These are phyloP conservation scores for Pleurotus salmoneostramineus DNA, from an alignment of 768 basidiomycete genomes.

Conservation along the genomic window DNA sequence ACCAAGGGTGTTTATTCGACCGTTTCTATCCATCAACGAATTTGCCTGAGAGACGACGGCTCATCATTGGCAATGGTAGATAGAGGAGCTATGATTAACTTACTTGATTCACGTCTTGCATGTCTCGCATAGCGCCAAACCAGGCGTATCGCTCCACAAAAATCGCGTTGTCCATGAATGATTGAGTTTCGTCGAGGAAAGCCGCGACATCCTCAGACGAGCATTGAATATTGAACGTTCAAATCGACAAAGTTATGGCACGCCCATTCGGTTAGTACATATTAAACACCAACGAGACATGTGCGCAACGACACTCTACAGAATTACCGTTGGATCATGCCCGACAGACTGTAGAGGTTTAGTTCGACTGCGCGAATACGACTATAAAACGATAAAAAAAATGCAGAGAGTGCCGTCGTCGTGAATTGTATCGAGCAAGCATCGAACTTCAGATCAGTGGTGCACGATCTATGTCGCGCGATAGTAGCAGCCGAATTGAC, in stretches of 20 bases:
- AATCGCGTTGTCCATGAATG: constrained; percentile 46
- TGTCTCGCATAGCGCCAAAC: constrained; percentile 54
- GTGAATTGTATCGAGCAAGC: too few relatives aligned
- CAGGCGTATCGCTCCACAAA: constrained; percentile 60
- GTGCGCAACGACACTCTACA: too few relatives aligned
- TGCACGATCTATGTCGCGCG: too few relatives aligned
- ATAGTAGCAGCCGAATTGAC: too few relatives aligned
- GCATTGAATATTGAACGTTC: constrained; percentile 47
- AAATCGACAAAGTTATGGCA: constrained; percentile 46
- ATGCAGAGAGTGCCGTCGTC: too few relatives aligned
- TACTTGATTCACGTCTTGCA: constrained; percentile 46
- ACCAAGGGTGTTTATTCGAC: too few relatives aligned
- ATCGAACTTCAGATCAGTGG: too few relatives aligned
- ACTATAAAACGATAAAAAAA: not conserved
- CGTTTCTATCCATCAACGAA: too few relatives aligned
- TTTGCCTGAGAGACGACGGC: too few relatives aligned
- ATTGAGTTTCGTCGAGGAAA: constrained; percentile 49
- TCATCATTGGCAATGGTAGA: too few relatives aligned
- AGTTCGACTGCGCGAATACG: not conserved
- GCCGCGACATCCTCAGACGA: constrained; percentile 35
- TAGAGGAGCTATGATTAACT: not conserved
- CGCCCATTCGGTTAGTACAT: constrained; percentile 61
- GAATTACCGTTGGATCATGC: constrained; percentile 42
- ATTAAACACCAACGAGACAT: too few relatives aligned
- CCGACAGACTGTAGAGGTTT: constrained; percentile 41